These are phyloP conservation scores for Scheffersomyces parashehatae DNA, from an alignment of 1,139 yeast species.

Conservation along the genomic window DNA sequence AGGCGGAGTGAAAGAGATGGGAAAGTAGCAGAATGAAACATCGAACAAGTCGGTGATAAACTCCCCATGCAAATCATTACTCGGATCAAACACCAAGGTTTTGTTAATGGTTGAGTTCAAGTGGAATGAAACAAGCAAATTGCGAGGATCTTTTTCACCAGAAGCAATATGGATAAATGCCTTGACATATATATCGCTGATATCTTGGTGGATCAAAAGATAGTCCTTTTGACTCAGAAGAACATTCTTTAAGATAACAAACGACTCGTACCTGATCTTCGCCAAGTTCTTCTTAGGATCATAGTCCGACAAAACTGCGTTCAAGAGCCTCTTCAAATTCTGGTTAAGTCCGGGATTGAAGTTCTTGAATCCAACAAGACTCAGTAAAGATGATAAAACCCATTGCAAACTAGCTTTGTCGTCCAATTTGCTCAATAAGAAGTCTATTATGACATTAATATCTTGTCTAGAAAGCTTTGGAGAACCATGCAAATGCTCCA, in stretches of 20 bases:
- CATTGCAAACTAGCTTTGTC: conserved; percentile 59
- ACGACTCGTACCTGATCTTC: conserved; percentile 60
- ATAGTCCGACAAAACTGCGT: conserved; percentile 45
- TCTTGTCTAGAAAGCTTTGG: conserved; percentile 59
- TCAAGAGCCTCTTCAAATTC: conserved; percentile 38
- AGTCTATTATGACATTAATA: conserved; percentile 63
- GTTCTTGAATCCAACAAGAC: conserved; percentile 50
- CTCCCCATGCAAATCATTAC: conserved; percentile 41
- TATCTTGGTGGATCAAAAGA: conserved; percentile 12
- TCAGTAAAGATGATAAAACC: conserved; percentile 55
- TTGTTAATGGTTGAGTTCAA: conserved; percentile 53
- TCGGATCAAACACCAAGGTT: conserved; percentile 39
- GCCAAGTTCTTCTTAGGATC: conserved; percentile 67
- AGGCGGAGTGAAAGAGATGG: conserved; percentile 93
- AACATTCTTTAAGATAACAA: conserved; percentile 46
- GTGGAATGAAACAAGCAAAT: conserved; percentile 69
- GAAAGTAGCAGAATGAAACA: conserved; percentile 90
- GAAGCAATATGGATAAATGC: conserved; percentile 68
- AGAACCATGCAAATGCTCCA: conserved; percentile 33
- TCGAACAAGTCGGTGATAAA: conserved; percentile 68
- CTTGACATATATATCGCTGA: conserved; percentile 45
- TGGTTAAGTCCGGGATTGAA: conserved; percentile 31
- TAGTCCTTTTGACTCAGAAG: conserved; percentile 15
- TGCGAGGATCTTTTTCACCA: conserved; percentile 94
- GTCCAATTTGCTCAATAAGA: conserved; percentile 63